These are phyloP conservation scores for Microascus cirrosus DNA, from an alignment of 2,329 filamentous ascomycete species.

Conservation along the genomic window DNA sequence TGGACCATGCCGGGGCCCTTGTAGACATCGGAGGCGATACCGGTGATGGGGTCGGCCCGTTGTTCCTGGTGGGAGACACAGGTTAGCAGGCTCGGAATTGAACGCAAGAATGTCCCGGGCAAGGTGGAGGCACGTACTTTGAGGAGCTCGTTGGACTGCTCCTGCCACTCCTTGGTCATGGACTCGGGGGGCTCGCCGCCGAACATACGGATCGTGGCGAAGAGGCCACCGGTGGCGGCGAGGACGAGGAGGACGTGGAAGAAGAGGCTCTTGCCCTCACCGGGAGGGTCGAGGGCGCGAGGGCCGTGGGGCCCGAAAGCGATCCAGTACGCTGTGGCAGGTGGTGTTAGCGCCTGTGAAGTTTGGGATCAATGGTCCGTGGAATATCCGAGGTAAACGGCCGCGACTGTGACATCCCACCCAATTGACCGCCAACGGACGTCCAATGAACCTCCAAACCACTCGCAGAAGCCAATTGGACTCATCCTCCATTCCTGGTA, in stretches of 20 bases:
- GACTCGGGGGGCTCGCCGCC: constrained; percentile 66
- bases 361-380: neutral
- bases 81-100: constrained; percentile 5
- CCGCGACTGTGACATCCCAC: neutral
- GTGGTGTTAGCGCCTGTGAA: neutral
- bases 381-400: neutral
- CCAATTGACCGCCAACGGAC: neutral
- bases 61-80: constrained; percentile 46
- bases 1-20: constrained; percentile 69
- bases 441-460: neutral
- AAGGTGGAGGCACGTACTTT: constrained; percentile 47
- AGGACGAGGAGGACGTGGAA: constrained; percentile 62
- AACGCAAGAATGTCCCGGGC: neutral
- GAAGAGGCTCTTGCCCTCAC: constrained; percentile 71
- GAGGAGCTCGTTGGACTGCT: constrained; percentile 87
- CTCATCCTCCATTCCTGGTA: neutral
- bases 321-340: constrained; percentile 85
- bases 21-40: constrained; percentile 71
- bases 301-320: constrained; percentile 95
- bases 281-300: constrained; percentile 70
- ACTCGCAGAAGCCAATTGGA: neutral
- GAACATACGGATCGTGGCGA: constrained; percentile 59
- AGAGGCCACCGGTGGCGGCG: constrained; percentile 56
- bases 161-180: constrained; percentile 96
- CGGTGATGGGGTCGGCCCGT: constrained; percentile 78